These are phyloP conservation scores for Acanthamoeba castellanii DNA, from an alignment of 208 protist genomes.

Conservation along the genomic window DNA sequence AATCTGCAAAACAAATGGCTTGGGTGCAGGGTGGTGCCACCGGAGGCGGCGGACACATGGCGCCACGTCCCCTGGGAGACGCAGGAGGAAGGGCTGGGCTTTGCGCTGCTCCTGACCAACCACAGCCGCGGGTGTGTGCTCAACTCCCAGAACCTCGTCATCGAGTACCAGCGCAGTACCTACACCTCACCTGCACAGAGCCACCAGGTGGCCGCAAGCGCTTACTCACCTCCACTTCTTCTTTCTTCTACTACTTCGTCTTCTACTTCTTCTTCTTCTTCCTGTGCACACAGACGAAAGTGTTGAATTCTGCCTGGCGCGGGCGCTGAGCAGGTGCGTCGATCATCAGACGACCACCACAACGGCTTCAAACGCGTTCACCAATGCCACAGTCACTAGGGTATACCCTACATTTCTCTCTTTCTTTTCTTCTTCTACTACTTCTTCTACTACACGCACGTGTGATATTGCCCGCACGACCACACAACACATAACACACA, in stretches of 20 bases:
- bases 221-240: no score
- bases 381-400: no score
- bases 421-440: no score
- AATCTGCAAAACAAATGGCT: background rate
- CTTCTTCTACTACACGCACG: background rate
- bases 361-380: background rate
- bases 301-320: background rate
- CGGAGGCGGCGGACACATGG: background rate
- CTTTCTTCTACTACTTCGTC: background rate
- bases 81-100: background rate
- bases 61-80: background rate
- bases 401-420: no score
- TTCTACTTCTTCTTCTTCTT: background rate
- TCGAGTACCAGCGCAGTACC: conserved; percentile 1
- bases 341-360: background rate
- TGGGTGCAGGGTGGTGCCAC: background rate
- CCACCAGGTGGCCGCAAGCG: background rate
- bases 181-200: background rate
- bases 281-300: background rate
- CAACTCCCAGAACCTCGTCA: background rate
- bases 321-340: background rate
- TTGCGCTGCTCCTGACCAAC: background rate
- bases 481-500: no score
- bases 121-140: background rate
- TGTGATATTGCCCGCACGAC: background rate